A percentile compares a stretch with the other conserved stretches of the same genome.
These are phyloP conservation scores for Salix viminalis DNA, from an alignment of 345 rosid genomes.

Conservation along the genomic window DNA sequence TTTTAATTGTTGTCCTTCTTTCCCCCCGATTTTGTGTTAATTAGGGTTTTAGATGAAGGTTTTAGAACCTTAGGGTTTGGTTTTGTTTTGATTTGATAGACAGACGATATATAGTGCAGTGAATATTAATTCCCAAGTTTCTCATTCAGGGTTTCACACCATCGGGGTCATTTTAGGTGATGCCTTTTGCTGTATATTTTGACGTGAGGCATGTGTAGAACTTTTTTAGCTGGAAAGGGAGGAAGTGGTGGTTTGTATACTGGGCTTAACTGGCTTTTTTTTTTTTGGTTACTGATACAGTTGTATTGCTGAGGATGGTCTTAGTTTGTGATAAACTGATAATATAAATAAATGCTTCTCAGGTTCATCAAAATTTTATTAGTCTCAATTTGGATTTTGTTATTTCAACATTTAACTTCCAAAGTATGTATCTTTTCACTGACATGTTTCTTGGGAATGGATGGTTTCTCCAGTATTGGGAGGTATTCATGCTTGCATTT, in stretches of 20 bases:
- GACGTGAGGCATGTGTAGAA: neutral
- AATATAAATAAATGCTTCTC: neutral
- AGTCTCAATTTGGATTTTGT: neutral
- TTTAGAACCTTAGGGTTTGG: conserved; percentile 1
- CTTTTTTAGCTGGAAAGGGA: neutral
- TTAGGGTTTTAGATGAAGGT: conserved; percentile 5
- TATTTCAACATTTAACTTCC: neutral
- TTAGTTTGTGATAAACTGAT: neutral
- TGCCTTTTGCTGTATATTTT: conserved; percentile 2
- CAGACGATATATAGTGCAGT: conserved; percentile 69
- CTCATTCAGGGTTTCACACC: conserved; percentile 4
- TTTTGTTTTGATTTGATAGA: neutral
- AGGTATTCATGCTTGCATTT: neutral
- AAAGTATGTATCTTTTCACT: neutral
- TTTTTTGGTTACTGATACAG: neutral
- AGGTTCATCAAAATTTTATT: neutral
- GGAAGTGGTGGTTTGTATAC: conserved; percentile 5
- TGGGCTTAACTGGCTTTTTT: neutral
- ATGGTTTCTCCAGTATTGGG: neutral
- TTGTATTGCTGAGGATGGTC: neutral
- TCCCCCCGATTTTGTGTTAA: neutral
- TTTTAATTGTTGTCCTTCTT: neutral
- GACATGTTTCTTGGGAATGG: neutral
- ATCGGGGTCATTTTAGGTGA: conserved; percentile 1
- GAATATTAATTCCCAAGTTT: conserved; percentile 44